Evolutionary conservation across 2,329 filamentous ascomycete species (phyloP).

Genomic region (Ophiocordyceps australis): DNA sequence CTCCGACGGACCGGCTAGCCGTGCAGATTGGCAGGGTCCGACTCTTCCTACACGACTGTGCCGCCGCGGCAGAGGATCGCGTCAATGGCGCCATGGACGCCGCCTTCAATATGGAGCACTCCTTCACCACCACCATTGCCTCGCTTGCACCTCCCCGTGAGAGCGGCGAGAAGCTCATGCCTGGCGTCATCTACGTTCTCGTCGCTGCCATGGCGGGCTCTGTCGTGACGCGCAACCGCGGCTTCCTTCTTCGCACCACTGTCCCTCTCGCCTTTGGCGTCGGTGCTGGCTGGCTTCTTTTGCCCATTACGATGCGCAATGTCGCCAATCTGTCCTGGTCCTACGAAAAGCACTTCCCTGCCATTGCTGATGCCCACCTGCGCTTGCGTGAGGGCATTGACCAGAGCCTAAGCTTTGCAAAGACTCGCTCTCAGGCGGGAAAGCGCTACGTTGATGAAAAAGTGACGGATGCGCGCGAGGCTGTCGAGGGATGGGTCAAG

Average conservation of each 20-base stretch:
- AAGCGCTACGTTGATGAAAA: slow-evolving; percentile 63
- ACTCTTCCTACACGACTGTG: slow-evolving; percentile 62
- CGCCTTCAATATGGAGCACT: slow-evolving; percentile 71
- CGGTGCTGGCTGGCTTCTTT: slow-evolving; percentile 63
- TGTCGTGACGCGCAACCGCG: slow-evolving; percentile 78
- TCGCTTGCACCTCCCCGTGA: slow-evolving; percentile 74
- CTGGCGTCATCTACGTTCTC: slow-evolving; percentile 78
- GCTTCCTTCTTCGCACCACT: slow-evolving; percentile 60
- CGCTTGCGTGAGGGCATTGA: slow-evolving; percentile 49
- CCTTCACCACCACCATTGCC: slow-evolving; percentile 76
- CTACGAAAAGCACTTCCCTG: slow-evolving; percentile 82
- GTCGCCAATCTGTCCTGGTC: slow-evolving; percentile 73
- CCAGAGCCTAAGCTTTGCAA: slow-evolving; percentile 54
- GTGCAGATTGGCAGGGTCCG: slow-evolving; percentile 64
- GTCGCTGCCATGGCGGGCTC: slow-evolving; percentile 89
- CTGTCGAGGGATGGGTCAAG: slow-evolving; percentile 75
- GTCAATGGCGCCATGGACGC: slow-evolving; percentile 69
- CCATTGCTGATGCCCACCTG: slow-evolving; percentile 65
- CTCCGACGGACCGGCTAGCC: slow-evolving; percentile 80
- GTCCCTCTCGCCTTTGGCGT: slow-evolving; percentile 67
- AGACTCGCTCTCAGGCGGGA: slow-evolving; percentile 54
- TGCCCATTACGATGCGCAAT: slow-evolving; percentile 84
- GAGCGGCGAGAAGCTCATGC: slow-evolving; percentile 76
- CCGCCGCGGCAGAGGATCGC: slow-evolving; percentile 57
- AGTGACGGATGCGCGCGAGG: slow-evolving; percentile 56